These are phyloP conservation scores for Suillus hirtellus DNA, from an alignment of 768 basidiomycete genomes.

Conservation along the genomic window DNA sequence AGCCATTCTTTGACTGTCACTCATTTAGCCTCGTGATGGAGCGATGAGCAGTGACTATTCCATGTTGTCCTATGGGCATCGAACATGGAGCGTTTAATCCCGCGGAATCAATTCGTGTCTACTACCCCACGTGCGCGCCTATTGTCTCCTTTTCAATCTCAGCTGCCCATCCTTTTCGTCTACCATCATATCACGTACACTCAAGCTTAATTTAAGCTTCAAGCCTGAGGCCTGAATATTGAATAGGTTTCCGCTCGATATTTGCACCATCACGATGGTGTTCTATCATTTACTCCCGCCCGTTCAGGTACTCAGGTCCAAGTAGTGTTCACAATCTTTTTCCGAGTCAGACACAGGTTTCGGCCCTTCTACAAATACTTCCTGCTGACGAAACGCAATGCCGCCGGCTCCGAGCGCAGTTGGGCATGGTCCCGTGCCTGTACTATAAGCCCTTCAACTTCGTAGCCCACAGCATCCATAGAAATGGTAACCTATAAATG, in stretches of 20 bases:
- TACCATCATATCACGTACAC: too few relatives aligned
- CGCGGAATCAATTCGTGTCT: too few relatives aligned
- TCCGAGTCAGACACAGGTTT: not conserved
- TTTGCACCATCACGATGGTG: too few relatives aligned
- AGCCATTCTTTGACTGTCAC: not conserved
- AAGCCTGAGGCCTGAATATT: too few relatives aligned
- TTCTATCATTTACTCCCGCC: too few relatives aligned
- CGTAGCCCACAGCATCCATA: not conserved
- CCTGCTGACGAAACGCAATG: not conserved
- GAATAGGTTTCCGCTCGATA: too few relatives aligned
- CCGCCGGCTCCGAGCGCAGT: not conserved
- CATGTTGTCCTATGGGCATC: not conserved
- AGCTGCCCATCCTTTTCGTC: too few relatives aligned
- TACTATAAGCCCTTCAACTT: not conserved
- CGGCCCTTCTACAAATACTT: not conserved
- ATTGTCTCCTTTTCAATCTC: too few relatives aligned
- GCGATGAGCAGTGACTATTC: not conserved
- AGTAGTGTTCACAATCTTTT: not conserved
- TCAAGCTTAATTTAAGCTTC: too few relatives aligned
- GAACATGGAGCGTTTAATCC: too few relatives aligned
- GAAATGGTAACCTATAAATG: not conserved
- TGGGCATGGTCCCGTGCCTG: not conserved
- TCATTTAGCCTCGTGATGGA: not conserved
- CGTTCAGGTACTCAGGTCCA: not conserved
- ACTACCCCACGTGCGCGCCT: too few relatives aligned